Base-by-base conservation (phyloP, 1,284 basidiomycete genomes). In the Heimioporus retisporus region DNA sequence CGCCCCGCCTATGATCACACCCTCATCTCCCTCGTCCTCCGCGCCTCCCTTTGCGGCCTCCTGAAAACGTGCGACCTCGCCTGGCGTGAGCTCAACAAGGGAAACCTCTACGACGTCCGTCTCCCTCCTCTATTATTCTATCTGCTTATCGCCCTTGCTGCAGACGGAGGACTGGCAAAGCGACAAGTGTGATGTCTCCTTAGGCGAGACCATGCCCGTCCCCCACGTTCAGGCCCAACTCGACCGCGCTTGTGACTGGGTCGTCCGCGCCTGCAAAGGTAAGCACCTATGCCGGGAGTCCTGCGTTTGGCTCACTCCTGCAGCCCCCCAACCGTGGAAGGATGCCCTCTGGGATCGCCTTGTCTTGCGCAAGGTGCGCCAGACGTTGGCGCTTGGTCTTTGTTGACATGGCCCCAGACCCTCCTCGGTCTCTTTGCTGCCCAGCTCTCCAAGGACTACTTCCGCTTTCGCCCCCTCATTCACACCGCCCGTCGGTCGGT, bases 81-180 rank as follows among this genome's bases (percentile, higher is more conserved):
- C 0, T 97, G 94, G 91, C 84, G 90, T 67, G 94, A 96, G 74
- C 81, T 98, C 18, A 84, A 85, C 23, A 92, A 90, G 75, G 89
- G 90, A 28, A 84, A 88, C 63, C 84, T 96, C 21, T 82, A 90
- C 64, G 96, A 97, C 81, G 95, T 95, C 71, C 73, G 92, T 86
- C 50, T 58, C 59, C 67, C 58, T 60, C 64, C 60, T 65, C 55
- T 62, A 68, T 42, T 65, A 53, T 61, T 66, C 60, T 68, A 59
- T 66, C n/a, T n/a, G n/a, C n/a, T n/a, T n/a, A n/a, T n/a, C n/a
- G n/a, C n/a, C 59, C 59, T 57, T 71, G 59, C 46, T 35, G 61
- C 28, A 95, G 93, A 85, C 89, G 63, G 96, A 98, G 83, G 96
- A 97, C 75, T 94, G 92, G 88, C 92, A 94, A 76, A 86, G 90